Conservation (phyloP, 108 stramenopile species). For the Cylindrotheca fusiformis region DNA sequence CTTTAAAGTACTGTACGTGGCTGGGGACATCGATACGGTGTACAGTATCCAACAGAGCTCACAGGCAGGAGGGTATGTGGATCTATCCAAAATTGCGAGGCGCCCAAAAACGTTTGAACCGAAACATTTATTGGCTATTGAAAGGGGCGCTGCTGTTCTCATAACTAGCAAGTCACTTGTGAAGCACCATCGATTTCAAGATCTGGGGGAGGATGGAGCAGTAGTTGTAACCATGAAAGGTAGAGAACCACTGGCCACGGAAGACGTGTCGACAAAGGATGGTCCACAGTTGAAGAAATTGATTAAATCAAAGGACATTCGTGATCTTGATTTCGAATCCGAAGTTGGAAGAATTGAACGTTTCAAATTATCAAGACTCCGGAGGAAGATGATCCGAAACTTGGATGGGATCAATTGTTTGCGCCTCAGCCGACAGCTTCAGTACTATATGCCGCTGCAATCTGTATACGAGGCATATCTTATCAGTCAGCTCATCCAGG, state of each 20-base stretch:
- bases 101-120: constrained; percentile 20
- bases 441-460: constrained; percentile 29
- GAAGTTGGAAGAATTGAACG: constrained; percentile 20
- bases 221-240: constrained; percentile 11
- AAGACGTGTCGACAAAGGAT: background rate
- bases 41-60: background rate
- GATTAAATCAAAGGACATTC: constrained; percentile 3
- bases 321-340: constrained; percentile 12
- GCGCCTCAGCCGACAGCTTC: constrained; percentile 21
- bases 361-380: constrained; percentile 20
- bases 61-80: background rate
- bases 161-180: constrained; percentile 8
- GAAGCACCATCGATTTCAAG: constrained; percentile 5
- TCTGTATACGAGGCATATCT: constrained; percentile 32
- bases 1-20: constrained; percentile 14
- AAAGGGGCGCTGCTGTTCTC: constrained; percentile 29
- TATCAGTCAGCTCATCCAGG: constrained; percentile 29
- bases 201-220: constrained; percentile 13
- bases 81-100: background rate
- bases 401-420: constrained; percentile 27
- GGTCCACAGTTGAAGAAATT: constrained; percentile 1
- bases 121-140: constrained; percentile 27
- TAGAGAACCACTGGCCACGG: constrained; percentile 2
- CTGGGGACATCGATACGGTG: background rate
- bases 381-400: constrained; percentile 3